Evolutionary conservation across 192 early-diverging fungal genomes (phyloP).

Genomic region (Lobosporangium transversale): DNA sequence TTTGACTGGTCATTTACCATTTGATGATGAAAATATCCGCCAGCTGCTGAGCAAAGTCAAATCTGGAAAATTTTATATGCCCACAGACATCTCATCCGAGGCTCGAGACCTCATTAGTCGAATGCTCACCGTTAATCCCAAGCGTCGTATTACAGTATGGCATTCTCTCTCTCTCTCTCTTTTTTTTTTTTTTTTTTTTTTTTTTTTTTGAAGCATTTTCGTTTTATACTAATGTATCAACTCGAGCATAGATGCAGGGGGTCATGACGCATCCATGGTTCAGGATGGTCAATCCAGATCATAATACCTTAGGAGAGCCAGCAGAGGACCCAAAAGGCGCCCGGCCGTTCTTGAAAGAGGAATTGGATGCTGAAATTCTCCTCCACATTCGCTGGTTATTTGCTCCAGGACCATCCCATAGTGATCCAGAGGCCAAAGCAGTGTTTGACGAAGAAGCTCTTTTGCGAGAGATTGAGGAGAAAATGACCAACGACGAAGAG

Average conservation of each 20-base stretch:
- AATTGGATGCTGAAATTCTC: constrained; percentile 46
- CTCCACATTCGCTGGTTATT: constrained; percentile 52
- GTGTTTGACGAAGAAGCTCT: constrained; percentile 45
- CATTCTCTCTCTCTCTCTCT: not conserved
- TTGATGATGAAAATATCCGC: constrained; percentile 60
- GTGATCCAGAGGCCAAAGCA: constrained; percentile 38
- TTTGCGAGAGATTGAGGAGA: constrained; percentile 43
- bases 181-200: too few relatives aligned
- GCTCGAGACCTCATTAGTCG: constrained; percentile 62
- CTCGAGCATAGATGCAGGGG: constrained; percentile 54
- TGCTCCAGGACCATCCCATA: constrained; percentile 48
- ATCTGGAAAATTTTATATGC: constrained; percentile 62
- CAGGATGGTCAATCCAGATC: constrained; percentile 54
- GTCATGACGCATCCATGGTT: constrained; percentile 67
- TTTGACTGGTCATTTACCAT: constrained; percentile 79
- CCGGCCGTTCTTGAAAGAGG: constrained; percentile 20
- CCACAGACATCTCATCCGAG: constrained; percentile 58
- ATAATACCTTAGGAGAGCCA: constrained; percentile 42
- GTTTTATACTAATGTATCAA: not conserved
- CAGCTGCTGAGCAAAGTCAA: constrained; percentile 55
- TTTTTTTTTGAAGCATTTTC: too few relatives aligned
- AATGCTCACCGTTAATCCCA: constrained; percentile 59
- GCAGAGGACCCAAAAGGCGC: constrained; percentile 45
- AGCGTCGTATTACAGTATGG: constrained; percentile 56
- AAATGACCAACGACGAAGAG: constrained; percentile 39